Conservation (phyloP, 1,284 basidiomycete genomes). For the Polyporus tsugae region DNA sequence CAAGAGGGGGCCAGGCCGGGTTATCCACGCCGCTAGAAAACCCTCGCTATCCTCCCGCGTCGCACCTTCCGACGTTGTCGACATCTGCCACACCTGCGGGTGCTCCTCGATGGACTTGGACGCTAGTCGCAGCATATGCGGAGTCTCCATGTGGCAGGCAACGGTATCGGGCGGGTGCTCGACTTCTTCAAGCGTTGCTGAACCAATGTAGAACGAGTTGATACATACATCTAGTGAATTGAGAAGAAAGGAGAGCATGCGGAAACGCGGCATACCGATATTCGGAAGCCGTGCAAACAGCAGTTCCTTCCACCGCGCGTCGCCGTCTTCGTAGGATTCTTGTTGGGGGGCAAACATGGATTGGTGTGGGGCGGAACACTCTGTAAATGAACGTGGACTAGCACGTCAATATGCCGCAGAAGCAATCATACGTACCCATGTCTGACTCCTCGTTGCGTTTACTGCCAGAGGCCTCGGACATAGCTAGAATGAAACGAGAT, state of each 20-base stretch:
- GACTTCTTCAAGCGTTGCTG: neutral
- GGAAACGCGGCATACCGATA: neutral
- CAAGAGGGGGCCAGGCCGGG: neutral
- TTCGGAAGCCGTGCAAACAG: neutral
- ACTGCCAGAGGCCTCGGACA: neutral
- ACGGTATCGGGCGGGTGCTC: neutral
- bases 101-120: neutral
- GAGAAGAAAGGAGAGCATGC: neutral
- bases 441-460: neutral
- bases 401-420: neutral
- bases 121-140: neutral
- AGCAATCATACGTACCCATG: neutral
- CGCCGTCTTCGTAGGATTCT: neutral
- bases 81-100: neutral
- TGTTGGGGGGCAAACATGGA: too few species aligned
- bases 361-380: neutral
- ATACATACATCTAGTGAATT: neutral
- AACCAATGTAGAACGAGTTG: neutral
- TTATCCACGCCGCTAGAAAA: neutral
- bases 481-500: neutral
- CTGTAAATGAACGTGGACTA: neutral
- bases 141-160: neutral
- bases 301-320: neutral
- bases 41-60: neutral
- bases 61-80: neutral